A percentile compares a stretch with the other conserved stretches of the same genome.
phyloP scores from a whole-genome alignment of 805 yeast species.

The Pichia sporocuriosa region DNA sequence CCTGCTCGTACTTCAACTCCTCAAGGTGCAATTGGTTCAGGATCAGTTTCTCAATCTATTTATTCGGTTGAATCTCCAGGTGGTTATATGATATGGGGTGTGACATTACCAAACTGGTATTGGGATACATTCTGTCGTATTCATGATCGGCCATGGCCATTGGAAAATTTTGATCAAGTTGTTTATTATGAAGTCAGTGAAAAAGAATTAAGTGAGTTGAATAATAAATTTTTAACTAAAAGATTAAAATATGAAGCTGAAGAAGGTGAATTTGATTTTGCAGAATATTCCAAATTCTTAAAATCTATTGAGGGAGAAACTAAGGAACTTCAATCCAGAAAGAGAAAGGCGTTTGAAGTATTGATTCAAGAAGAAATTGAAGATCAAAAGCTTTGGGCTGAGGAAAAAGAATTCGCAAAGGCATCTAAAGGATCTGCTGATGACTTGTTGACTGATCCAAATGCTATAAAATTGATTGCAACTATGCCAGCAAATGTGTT shows the following conservation, averaged over 20 bases:
- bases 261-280: conserved; percentile 29
- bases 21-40: conserved; percentile 27
- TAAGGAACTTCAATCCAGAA: conserved; percentile 17
- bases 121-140: conserved; percentile 32
- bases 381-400: conserved; percentile 20
- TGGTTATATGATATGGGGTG: conserved; percentile 31
- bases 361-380: conserved; percentile 19
- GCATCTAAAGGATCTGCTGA: conserved; percentile 14
- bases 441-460: conserved; percentile 21
- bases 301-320: conserved; percentile 25
- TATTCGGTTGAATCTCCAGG: conserved; percentile 30
- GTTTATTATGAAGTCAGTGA: conserved; percentile 32
- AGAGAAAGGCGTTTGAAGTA: conserved; percentile 19
- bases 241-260: conserved; percentile 24
- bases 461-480: conserved; percentile 19
- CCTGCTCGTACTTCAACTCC: conserved; percentile 31
- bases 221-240: conserved; percentile 27
- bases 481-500: conserved; percentile 31
- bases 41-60: conserved; percentile 24
- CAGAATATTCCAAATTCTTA: conserved; percentile 26
- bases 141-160: conserved; percentile 28
- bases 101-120: conserved; percentile 25
- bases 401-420: conserved; percentile 21
- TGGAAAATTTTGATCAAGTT: conserved; percentile 29
- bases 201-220: conserved; percentile 23